Base-by-base conservation (phyloP, 148 eudicot genomes). In the Spergularia marina region DNA sequence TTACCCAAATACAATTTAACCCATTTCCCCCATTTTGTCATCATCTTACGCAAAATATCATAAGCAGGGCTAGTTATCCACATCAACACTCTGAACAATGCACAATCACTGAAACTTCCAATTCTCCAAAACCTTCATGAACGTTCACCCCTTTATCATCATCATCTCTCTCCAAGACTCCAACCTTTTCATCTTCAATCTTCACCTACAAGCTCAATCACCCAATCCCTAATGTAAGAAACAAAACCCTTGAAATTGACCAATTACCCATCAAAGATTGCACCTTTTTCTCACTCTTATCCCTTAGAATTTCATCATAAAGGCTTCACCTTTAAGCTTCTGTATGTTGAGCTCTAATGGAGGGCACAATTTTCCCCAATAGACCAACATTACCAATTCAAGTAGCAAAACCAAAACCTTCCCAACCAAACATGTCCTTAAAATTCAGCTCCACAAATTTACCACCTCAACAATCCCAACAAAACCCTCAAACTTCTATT, bases 331-430 rank as follows among this genome's bases (percentile, higher is more conserved):
- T 76, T 23, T 44, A 12, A 44, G 18, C 49, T 57, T 30, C 6
- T 74, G 1, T 39, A 70, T 65, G 76, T 80, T 71, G 66, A 4
- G 58, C 68, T 54, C 58, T 10, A 83, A 91, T 93, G 98, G 98
- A 91, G 70, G 90, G 85, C 41, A 81, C 87, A 53, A 65, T 89
- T 6, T 83, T 92, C 68, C 90, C 91, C 4, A 90, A 89, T 80
- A 82, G 89, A 68, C 97, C 93, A 65, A 65, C 90, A 23, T 74
- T 89, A 21, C 97, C 95, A 53, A 72, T 71, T 11, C 89, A 83
- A 67, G 78, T 83, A 52, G 17, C 87, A 71, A 89, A 87, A 56
- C 84, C 87, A 57, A 87, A 84, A 71, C 85, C 92, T 53, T 40
- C 70, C 17, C 81, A 76, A 56, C 44, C 84, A 74, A 79, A 82